These are phyloP conservation scores for Quercus cerris DNA, from an alignment of 306 rosid genomes.

Conservation along the genomic window DNA sequence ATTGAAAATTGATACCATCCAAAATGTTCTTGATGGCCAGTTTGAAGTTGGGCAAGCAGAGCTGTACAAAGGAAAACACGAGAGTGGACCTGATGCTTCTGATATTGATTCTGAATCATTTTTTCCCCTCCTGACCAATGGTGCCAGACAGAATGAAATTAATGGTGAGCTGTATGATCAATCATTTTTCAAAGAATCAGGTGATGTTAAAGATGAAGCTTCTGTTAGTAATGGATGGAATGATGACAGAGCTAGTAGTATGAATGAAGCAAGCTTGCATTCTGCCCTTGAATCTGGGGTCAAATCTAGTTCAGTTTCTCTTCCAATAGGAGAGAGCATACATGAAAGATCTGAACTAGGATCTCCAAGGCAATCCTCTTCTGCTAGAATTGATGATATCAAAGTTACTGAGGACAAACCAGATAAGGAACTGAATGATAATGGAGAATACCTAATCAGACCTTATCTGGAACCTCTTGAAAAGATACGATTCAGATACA, in stretches of 20 bases:
- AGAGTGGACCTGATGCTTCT: constrained; percentile 48
- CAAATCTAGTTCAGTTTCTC: constrained; percentile 74
- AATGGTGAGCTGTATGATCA: constrained; percentile 57
- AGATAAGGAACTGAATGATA: constrained; percentile 75
- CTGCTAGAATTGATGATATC: constrained; percentile 58
- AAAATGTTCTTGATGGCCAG: constrained; percentile 77
- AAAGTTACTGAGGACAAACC: constrained; percentile 62
- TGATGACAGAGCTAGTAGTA: constrained; percentile 88
- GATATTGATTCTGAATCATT: constrained; percentile 54
- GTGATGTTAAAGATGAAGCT: constrained; percentile 50
- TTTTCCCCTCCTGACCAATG: constrained; percentile 55
- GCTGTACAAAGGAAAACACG: constrained; percentile 45
- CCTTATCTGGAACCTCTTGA: constrained; percentile 91
- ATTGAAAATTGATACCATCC: constrained; percentile 74
- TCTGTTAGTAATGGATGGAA: constrained; percentile 71
- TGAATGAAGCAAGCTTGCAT: constrained; percentile 88
- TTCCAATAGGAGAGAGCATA: constrained; percentile 69
- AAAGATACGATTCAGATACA: constrained; percentile 81
- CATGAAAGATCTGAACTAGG: constrained; percentile 80
- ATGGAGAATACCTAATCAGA: constrained; percentile 93
- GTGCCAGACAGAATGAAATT: constrained; percentile 54
- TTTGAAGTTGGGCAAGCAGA: constrained; percentile 58
- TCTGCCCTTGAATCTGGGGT: constrained; percentile 93
- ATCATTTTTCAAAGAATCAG: constrained; percentile 53
- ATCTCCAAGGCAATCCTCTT: constrained; percentile 76